Percentiles rank a stretch among this genome's conserved stretches.
phyloP scores from a whole-genome alignment of 139 green algal genomes.

The Chlorella sorokiniana region DNA sequence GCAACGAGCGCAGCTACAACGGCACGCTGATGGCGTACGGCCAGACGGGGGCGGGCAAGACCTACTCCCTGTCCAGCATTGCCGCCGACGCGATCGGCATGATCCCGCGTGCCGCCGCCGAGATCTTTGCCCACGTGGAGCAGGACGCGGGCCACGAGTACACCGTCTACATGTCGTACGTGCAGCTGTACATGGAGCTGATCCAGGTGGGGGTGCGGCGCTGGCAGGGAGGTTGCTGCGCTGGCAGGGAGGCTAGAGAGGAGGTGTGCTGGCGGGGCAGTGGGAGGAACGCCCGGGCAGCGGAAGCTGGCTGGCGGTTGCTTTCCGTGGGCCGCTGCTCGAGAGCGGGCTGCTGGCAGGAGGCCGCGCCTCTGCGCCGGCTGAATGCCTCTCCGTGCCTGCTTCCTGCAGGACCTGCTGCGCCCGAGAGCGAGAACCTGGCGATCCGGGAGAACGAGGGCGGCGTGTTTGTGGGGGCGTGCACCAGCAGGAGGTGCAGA shows the following conservation, averaged over 20 bases:
- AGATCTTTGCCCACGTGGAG: slow-evolving; percentile 72
- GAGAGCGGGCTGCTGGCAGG: too few relatives aligned
- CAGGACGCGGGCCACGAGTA: slow-evolving; percentile 65
- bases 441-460: slow-evolving; percentile 78
- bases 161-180: slow-evolving; percentile 78
- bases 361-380: too few relatives aligned
- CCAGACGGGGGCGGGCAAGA: slow-evolving; percentile 82
- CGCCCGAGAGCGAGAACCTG: slow-evolving; percentile 76
- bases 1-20: slow-evolving; percentile 66
- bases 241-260: too few relatives aligned
- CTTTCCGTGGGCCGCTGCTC: too few relatives aligned
- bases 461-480: slow-evolving; percentile 82
- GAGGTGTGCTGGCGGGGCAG: too few relatives aligned
- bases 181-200: slow-evolving; percentile 91
- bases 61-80: slow-evolving; percentile 77
- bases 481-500: slow-evolving; percentile 64
- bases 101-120: slow-evolving; percentile 72
- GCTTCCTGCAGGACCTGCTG: slow-evolving; percentile 71
- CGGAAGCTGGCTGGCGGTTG: too few relatives aligned
- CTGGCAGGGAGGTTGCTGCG: too few relatives aligned
- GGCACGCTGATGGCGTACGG: slow-evolving; percentile 86
- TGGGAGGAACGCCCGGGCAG: too few relatives aligned
- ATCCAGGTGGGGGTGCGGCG: slow-evolving; percentile 68
- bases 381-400: background rate
- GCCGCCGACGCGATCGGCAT: slow-evolving; percentile 75